Evolutionary conservation across 768 basidiomycete genomes (phyloP), one percentile per base, ranked within the genome.

Genomic region (Pulveroboletus sp.): DNA sequence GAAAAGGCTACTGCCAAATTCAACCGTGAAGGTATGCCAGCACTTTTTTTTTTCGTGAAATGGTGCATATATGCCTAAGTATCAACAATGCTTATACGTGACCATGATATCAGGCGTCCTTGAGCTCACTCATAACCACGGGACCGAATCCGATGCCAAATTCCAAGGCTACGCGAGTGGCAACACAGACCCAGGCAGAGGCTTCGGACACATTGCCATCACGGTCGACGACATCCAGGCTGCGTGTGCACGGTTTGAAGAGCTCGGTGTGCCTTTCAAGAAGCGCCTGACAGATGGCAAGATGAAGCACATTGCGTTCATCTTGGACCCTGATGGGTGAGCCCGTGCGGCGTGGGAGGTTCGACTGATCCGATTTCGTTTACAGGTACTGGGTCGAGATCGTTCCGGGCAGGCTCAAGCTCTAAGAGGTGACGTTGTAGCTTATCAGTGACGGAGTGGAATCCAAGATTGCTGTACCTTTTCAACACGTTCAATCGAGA

Each of bases 201-300:
- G 67, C 16, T 94, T 93, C 61, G 92, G 94, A 0, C 94, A 97
- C 69, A 91, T 94, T 58, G 89, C 88, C 49, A 81, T 97, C 64
- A 75, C 84, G 5, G 90, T 93, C 29, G 85, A 87, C 54, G 77
- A 97, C 63, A 76, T 98, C 58, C 78, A 92, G 56, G 78, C 75
- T 53, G 88, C 94, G 6, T 94, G 91, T 52, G 85, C 78, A 41
- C 78, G 91, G 23, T 88, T 99, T 51, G 91, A 94, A 56, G 70
- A 71, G 45, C 76, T 90, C 10, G 84, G 84, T 1, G 93, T 95
- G 20, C 67, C 72, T 23, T 97, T 95, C 76, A 87, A 92, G 78
- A 97, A 97, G 75, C 79, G 77, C 54, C 84, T 82, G 14, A 79
- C 76, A 1, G 94, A 95, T 47, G 93, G 94, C 11, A 87, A 75